Evolutionary conservation across 345 rosid species (phyloP).

Genomic region (Linum tenue): DNA sequence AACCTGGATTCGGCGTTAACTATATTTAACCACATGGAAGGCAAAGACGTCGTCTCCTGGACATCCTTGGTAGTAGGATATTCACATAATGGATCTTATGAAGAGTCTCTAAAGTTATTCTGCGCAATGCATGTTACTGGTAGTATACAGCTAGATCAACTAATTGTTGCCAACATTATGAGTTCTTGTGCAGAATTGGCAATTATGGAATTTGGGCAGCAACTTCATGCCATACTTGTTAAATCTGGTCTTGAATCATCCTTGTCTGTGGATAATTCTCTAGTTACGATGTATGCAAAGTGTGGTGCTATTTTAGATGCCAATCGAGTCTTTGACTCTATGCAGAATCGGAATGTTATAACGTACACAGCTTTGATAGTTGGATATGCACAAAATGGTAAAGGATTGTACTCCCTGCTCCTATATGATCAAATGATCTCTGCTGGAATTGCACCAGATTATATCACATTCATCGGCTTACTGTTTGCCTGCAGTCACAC

Average conservation of each 20-base stretch:
- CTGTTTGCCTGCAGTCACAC: conserved; percentile 91
- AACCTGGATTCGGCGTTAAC: conserved; percentile 37
- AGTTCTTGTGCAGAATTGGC: conserved; percentile 73
- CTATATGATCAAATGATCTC: conserved; percentile 57
- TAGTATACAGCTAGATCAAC: conserved; percentile 41
- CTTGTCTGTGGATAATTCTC: conserved; percentile 62
- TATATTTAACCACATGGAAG: conserved; percentile 53
- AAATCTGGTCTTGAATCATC: conserved; percentile 54
- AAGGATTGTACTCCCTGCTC: conserved; percentile 53
- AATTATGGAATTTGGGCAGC: conserved; percentile 63
- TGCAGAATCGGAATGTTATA: conserved; percentile 51
- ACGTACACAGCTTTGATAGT: conserved; percentile 85
- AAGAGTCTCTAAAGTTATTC: conserved; percentile 63
- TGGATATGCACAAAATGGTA: conserved; percentile 84
- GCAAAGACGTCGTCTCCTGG: conserved; percentile 82
- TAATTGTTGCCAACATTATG: conserved; percentile 54
- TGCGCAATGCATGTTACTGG: conserved; percentile 49
- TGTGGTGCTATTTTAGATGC: conserved; percentile 73
- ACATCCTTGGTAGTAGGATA: conserved; percentile 81
- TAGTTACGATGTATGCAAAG: conserved; percentile 73
- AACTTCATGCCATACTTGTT: conserved; percentile 55
- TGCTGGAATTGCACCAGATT: conserved; percentile 58
- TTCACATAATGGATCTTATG: conserved; percentile 43
- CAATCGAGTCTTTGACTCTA: conserved; percentile 40
- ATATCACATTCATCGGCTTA: conserved; percentile 70